These are phyloP conservation scores for Polytrichum formosum DNA, from an alignment of 225 moss, liverwort and hornwort species.

Conservation along the genomic window DNA sequence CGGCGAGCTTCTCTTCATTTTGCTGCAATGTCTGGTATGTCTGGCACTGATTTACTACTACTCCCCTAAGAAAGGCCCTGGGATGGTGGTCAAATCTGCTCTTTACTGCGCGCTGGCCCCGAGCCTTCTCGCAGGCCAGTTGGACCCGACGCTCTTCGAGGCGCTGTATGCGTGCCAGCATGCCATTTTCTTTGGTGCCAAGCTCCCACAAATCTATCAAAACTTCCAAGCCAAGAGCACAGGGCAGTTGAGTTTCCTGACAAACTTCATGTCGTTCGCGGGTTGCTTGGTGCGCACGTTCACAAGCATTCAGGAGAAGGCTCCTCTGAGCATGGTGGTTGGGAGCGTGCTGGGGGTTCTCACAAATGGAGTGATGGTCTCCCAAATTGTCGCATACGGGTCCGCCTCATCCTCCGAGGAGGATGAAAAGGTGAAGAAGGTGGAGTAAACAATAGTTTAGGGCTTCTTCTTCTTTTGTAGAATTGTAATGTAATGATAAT, in stretches of 20 bases:
- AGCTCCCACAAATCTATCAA: constrained; percentile 80
- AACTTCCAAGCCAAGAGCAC: constrained; percentile 74
- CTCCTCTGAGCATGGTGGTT: constrained; percentile 73
- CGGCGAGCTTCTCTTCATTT: constrained; percentile 87
- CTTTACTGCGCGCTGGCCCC: constrained; percentile 84
- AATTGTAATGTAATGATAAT: background rate
- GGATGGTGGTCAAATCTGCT: constrained; percentile 75
- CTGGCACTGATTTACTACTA: constrained; percentile 72
- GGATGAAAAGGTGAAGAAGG: constrained; percentile 22
- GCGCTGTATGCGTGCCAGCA: constrained; percentile 73
- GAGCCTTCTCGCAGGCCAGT: constrained; percentile 63
- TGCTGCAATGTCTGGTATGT: constrained; percentile 64
- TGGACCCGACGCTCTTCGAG: constrained; percentile 60
- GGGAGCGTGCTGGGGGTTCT: constrained; percentile 71
- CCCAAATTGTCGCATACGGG: constrained; percentile 46
- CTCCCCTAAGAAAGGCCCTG: constrained; percentile 50
- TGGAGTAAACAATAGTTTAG: constrained; percentile 28
- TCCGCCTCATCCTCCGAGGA: constrained; percentile 11
- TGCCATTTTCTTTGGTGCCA: constrained; percentile 69
- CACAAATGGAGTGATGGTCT: constrained; percentile 68
- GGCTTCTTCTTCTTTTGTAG: background rate
- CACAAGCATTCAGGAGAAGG: constrained; percentile 74
- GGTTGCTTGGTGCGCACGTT: constrained; percentile 68
- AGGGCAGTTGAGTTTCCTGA: constrained; percentile 85
- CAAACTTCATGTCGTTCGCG: constrained; percentile 68